Conservation (phyloP, 805 yeast species). For the Candida nitratophila region DNA sequence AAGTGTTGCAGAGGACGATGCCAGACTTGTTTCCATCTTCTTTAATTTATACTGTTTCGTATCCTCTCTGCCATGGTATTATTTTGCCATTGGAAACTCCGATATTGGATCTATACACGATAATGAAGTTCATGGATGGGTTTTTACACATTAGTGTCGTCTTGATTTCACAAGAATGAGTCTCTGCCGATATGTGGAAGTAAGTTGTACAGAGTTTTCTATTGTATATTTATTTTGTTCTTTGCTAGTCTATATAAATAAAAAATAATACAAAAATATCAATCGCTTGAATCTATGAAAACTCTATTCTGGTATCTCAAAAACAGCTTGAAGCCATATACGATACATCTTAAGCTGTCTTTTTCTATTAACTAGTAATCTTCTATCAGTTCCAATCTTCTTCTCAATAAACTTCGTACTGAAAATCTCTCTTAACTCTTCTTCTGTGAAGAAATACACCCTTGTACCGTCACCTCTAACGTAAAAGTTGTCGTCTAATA, state of each 20-base stretch:
- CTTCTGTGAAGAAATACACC: conserved; percentile 95
- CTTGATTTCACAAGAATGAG: conserved; percentile 22
- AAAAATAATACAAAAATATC: no score
- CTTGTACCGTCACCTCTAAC: conserved; percentile 97
- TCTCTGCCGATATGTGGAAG: no score
- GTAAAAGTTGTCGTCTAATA: conserved; percentile 87
- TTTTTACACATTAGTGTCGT: conserved; percentile 49
- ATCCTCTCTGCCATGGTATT: conserved; percentile 52
- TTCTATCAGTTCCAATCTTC: conserved; percentile 81
- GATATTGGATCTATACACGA: conserved; percentile 36
- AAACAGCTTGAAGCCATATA: conserved; percentile 94
- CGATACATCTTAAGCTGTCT: conserved; percentile 92
- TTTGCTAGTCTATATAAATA: no score
- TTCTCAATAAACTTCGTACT: conserved; percentile 55
- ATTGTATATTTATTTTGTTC: no score
- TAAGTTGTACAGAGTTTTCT: no score
- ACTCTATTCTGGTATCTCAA: conserved; percentile 29
- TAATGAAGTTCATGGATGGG: conserved; percentile 52
- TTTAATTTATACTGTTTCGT: conserved; percentile 28
- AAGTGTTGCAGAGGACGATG: conserved; percentile 29
- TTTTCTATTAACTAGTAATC: conserved; percentile 87
- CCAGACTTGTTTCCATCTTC: conserved; percentile 42
- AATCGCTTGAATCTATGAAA: no score
- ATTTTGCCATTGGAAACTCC: conserved; percentile 37
- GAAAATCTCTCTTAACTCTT: conserved; percentile 75